Base-by-base conservation (phyloP, 2,329 filamentous ascomycete genomes). In the Cladosporium sp. region DNA sequence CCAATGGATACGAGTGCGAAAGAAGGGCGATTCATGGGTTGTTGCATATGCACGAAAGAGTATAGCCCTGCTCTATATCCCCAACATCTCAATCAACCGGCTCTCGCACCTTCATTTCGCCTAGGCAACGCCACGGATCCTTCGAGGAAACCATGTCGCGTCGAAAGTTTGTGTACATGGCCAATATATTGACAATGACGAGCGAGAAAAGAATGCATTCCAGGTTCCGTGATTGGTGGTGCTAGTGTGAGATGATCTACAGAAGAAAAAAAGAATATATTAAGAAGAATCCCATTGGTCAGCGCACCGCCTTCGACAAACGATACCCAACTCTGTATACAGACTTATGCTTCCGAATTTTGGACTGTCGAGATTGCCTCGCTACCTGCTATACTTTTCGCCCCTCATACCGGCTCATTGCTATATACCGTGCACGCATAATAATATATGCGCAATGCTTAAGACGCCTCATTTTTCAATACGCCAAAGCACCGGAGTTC, bases 1-100 rank as follows among this genome's bases (percentile, higher is more conserved):
- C 56, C 56, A 40, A 59, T 57, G 55, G 55, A 57, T 40, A 57
- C 55, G 55, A 57, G 31, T 12, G 21, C 55, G 28, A 55, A 21
- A 31, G 52, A 18, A 55, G 18, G 28, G 52, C 52, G 52, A 55
- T 29, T 55, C 52, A 31, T 55, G 52, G 26, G 18, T 31, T 33
- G 33, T 46, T 59, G 56, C 56, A 59, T 46, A 59, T 46, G 56
- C 56, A 46, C 37, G 28, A 59, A 46, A 18, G 7, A 28, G 56
- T 46, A 40, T 59, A 59, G 56, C 56, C 23, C 18, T 46, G 37
- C 37, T 28, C 40, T 59, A 40, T 59, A 59, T 40, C 56, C 56
- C 14, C 56, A 28, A 40, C 55, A 57, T 16, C 29, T 29, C 37
- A 59, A 59, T 28, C 21, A 44, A 14, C n/a, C 21, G 14, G 33